Evolutionary conservation across 768 basidiomycete genomes (phyloP).

Genomic region (Auricularia auricula-judae): DNA sequence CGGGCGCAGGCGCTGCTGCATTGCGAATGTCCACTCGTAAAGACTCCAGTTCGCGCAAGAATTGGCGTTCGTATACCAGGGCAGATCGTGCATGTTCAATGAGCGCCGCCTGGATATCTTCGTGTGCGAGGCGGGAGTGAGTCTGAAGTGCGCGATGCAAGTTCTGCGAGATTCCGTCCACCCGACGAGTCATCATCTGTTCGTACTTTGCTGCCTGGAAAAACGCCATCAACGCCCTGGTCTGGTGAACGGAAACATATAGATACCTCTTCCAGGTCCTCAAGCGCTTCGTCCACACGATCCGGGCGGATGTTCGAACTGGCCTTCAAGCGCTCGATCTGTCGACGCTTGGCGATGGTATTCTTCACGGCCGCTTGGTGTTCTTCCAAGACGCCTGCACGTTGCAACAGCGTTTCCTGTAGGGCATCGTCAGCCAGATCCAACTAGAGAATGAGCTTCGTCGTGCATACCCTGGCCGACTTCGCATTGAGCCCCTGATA

Average conservation of each 20-base stretch:
- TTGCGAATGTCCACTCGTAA: slow-evolving; percentile 64
- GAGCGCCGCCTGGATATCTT: slow-evolving; percentile 81
- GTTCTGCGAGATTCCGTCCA: slow-evolving; percentile 89
- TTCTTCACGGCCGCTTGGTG: slow-evolving; percentile 88
- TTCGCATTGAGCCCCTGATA: slow-evolving; percentile 97
- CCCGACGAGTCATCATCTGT: slow-evolving; percentile 69
- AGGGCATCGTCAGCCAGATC: neutral
- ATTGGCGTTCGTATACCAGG: slow-evolving; percentile 84
- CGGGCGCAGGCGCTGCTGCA: slow-evolving; percentile 40
- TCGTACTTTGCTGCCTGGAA: slow-evolving; percentile 83
- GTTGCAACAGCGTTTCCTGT: slow-evolving; percentile 73
- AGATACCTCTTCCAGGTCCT: slow-evolving; percentile 82
- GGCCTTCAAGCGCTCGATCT: slow-evolving; percentile 80
- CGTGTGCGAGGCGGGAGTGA: slow-evolving; percentile 79
- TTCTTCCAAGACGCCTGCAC: slow-evolving; percentile 86
- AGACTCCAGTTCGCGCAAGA: slow-evolving; percentile 78
- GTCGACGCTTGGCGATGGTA: slow-evolving; percentile 84
- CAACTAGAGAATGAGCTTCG: neutral
- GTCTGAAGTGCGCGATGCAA: slow-evolving; percentile 76
- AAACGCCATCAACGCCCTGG: neutral
- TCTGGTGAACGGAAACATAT: neutral
- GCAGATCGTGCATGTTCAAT: slow-evolving; percentile 89
- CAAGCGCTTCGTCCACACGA: slow-evolving; percentile 80
- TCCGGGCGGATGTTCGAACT: slow-evolving; percentile 79
- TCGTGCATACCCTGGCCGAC: slow-evolving; percentile 56